Evolutionary conservation across 2,329 filamentous ascomycete species (phyloP), one percentile per base, ranked within the genome.

Genomic region (Curvularia lunata): DNA sequence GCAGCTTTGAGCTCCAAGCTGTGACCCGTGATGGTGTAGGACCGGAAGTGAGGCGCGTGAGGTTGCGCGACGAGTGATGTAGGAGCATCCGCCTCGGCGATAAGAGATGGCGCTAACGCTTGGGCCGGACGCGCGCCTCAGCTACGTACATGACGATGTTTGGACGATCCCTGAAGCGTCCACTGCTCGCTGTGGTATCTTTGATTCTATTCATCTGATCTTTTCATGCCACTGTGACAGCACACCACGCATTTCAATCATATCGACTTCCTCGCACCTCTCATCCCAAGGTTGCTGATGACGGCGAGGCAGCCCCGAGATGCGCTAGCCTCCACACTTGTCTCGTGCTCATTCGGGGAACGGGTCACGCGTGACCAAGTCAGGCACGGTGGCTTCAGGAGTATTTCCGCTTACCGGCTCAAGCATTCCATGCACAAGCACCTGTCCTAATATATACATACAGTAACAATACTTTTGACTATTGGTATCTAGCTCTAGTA

Each of bases 1-100:
- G 60, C 61, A 69, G 66, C 68, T 68, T 52, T 40, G 38, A 49
- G 47, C 34, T 49, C 47, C 43, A 54, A 66, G 58, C 58, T 64
- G 62, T 58, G 62, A 62, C 67, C 48, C 65, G 66, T 70, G 67
- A 68, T 60, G 60, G 64, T 66, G 25, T 58, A 56, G 64, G 64
- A 19, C 52, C 40, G 59, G 9, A 45, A 64, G 61, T 64, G 54
- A 60, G 61, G 59, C 67, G 66, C 64, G 68, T 73, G 66, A 70
- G 70, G 68, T 67, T 72, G 67, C 61, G 65, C 67, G 62, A 63
- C 52, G 60, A 49, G 34, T 59, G 56, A 59, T 56, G 30, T 51
- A 61, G 52, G 38, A 50, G 52, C 54, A 40, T 32, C 23, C 47
- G 63, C 62, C 56, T 67, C 57, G 63, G 60, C 63, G 66, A 68